These are phyloP conservation scores for Phytophthora pisi DNA, from an alignment of 352 stramenopile genomes.

Conservation along the genomic window DNA sequence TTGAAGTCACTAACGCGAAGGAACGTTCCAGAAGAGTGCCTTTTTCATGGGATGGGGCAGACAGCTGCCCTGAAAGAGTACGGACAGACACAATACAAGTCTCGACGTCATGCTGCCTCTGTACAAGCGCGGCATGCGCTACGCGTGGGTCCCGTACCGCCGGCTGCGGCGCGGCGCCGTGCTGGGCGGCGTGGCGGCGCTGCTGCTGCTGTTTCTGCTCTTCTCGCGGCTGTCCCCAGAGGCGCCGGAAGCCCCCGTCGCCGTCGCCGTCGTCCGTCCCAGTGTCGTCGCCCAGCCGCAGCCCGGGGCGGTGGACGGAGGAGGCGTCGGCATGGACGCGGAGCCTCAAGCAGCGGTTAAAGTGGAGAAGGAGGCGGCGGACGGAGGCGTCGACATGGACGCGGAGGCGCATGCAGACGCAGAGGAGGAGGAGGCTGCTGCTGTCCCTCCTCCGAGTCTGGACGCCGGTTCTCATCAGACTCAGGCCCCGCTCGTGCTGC, in stretches of 20 bases:
- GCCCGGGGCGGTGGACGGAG: constrained; percentile 12
- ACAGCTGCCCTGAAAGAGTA: background rate
- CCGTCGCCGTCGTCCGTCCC: constrained; percentile 19
- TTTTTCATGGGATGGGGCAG: background rate
- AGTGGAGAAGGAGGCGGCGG: constrained; percentile 6
- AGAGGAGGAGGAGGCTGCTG: background rate
- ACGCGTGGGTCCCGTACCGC: constrained; percentile 61
- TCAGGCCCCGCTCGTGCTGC: constrained; percentile 54
- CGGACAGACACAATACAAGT: background rate
- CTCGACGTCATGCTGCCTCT: constrained; percentile 49
- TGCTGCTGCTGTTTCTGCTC: constrained; percentile 70
- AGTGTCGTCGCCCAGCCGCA: constrained; percentile 10
- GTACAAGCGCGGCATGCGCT: constrained; percentile 71
- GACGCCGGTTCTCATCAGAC: background rate
- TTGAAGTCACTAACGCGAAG: constrained; percentile 6
- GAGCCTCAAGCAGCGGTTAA: background rate
- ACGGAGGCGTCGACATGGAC: constrained; percentile 22
- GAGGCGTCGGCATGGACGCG: constrained; percentile 17
- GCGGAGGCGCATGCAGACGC: background rate
- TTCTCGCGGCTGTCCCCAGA: constrained; percentile 36
- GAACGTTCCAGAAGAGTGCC: background rate
- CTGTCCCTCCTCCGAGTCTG: background rate
- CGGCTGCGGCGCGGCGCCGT: constrained; percentile 64
- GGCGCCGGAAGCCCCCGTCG: background rate
- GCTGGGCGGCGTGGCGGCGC: constrained; percentile 33